Conservation (phyloP, 805 yeast species). For the Grigorovia transvaalensis region DNA sequence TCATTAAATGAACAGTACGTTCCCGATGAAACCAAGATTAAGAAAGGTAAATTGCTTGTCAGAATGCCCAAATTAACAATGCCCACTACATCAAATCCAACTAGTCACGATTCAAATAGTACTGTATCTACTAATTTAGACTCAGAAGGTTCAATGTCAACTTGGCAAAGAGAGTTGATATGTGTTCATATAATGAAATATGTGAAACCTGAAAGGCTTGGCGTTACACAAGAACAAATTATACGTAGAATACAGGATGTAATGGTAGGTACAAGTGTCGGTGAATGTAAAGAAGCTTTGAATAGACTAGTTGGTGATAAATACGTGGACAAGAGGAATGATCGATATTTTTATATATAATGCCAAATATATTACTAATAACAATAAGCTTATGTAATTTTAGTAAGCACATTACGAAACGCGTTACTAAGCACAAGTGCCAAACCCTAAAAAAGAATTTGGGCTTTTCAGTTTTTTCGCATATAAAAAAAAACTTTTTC, state of each 20-base stretch:
- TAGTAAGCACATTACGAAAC: no score
- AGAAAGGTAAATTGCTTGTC: constrained; percentile 16
- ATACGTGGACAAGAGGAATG: constrained; percentile 1
- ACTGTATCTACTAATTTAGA: constrained; percentile 4
- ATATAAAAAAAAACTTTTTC: not conserved
- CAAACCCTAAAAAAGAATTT: not conserved
- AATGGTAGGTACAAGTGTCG: constrained; percentile 20
- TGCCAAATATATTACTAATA: not conserved
- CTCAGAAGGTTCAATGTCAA: constrained; percentile 16
- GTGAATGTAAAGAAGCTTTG: constrained; percentile 27
- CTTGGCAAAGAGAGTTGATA: constrained; percentile 23
- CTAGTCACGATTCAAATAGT: not conserved
- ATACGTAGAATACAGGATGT: not conserved
- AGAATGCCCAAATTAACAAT: constrained; percentile 4
- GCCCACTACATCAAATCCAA: not conserved
- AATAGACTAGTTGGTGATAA: constrained; percentile 6
- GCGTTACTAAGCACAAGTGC: not conserved
- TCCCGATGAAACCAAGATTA: constrained; percentile 15
- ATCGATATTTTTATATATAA: not conserved
- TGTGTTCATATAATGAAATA: constrained; percentile 20
- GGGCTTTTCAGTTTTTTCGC: not conserved
- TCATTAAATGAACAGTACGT: constrained; percentile 13
- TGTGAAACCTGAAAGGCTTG: constrained; percentile 11
- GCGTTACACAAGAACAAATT: not conserved
- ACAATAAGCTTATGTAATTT: no score